Evolutionary conservation across 805 yeast genomes (phyloP).

Genomic region (Barnettozyma californica): DNA sequence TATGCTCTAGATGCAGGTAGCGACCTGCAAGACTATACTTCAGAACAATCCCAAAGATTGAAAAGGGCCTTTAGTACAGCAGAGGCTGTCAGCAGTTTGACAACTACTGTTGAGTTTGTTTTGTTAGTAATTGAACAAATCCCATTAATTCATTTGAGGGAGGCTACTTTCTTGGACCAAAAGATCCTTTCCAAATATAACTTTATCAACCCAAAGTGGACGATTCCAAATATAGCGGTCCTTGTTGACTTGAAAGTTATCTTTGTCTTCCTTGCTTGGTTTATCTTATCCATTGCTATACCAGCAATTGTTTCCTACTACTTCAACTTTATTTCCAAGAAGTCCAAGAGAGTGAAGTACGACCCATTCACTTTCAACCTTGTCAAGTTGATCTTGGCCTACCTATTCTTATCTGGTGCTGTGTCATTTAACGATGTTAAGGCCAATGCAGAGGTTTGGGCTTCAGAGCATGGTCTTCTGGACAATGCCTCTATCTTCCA

Average conservation of each 20-base stretch:
- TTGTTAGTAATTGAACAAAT: slow-evolving; percentile 15
- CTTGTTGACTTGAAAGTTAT: slow-evolving; percentile 20
- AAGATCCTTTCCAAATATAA: slow-evolving; percentile 17
- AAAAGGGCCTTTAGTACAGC: slow-evolving; percentile 25
- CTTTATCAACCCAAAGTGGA: slow-evolving; percentile 10
- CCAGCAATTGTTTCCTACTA: slow-evolving; percentile 26
- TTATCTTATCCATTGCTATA: slow-evolving; percentile 13
- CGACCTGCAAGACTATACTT: slow-evolving; percentile 5
- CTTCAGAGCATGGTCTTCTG: slow-evolving; percentile 22
- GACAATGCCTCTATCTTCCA: slow-evolving; percentile 13
- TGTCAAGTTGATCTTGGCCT: slow-evolving; percentile 39
- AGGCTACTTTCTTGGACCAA: slow-evolving; percentile 20
- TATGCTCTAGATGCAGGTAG: slow-evolving; percentile 16
- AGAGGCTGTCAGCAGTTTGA: slow-evolving; percentile 21
- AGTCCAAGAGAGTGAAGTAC: slow-evolving; percentile 31
- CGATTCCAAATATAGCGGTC: slow-evolving; percentile 17
- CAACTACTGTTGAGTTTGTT: slow-evolving; percentile 16
- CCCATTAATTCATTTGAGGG: slow-evolving; percentile 15
- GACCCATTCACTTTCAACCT: slow-evolving; percentile 55
- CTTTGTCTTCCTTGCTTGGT: slow-evolving; percentile 23
- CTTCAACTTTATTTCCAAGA: slow-evolving; percentile 26
- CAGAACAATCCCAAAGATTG: slow-evolving; percentile 12
- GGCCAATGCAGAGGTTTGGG: slow-evolving; percentile 26
- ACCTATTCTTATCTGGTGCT: slow-evolving; percentile 27
- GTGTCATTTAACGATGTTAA: slow-evolving; percentile 26